A percentile compares a stretch with the other conserved stretches of the same genome.
These are phyloP conservation scores for Elsinoe ampelina DNA, from an alignment of 2,329 filamentous ascomycete species.

Conservation along the genomic window DNA sequence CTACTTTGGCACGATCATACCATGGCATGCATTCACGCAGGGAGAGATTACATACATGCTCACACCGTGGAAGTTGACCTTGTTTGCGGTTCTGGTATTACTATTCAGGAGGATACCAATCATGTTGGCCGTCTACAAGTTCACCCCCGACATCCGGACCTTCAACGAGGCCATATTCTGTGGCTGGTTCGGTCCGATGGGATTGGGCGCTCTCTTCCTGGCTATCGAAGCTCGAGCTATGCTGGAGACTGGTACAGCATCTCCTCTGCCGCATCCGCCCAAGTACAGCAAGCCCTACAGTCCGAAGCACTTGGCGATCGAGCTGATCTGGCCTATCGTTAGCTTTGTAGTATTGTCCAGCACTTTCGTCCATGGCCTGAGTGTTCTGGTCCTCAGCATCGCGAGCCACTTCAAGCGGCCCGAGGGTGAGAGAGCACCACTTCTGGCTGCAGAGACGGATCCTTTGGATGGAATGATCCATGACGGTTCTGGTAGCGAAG, in stretches of 20 bases:
- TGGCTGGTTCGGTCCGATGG: conserved; percentile 51
- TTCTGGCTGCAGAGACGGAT: conserved; percentile 43
- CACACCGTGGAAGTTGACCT: conserved; percentile 35
- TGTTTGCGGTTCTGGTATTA: conserved; percentile 40
- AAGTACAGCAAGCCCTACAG: conserved; percentile 25
- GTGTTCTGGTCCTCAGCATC: conserved; percentile 42
- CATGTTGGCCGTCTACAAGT: conserved; percentile 39
- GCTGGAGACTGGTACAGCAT: conserved; percentile 41
- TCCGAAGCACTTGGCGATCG: conserved; percentile 32
- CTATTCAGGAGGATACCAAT: conserved; percentile 45
- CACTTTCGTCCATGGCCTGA: conserved; percentile 46
- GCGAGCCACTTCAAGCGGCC: conserved; percentile 38
- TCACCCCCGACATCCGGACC: conserved; percentile 41
- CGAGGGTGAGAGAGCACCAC: conserved; percentile 39
- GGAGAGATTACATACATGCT: conserved; percentile 32
- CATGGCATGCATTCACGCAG: conserved; percentile 38
- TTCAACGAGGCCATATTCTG: conserved; percentile 46
- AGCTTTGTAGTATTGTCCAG: conserved; percentile 47
- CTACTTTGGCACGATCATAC: conserved; percentile 48
- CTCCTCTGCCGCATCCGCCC: conserved; percentile 38
- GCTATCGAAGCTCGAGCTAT: conserved; percentile 47
- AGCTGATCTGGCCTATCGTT: conserved; percentile 45
- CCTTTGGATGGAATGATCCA: conserved; percentile 43
- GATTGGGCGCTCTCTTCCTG: conserved; percentile 47
- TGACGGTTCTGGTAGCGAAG: conserved; percentile 31